A percentile compares a stretch with the other conserved stretches of the same genome.
phyloP scores from a whole-genome alignment of 129 eudicot genomes.

The Flaveria ramosissima region DNA sequence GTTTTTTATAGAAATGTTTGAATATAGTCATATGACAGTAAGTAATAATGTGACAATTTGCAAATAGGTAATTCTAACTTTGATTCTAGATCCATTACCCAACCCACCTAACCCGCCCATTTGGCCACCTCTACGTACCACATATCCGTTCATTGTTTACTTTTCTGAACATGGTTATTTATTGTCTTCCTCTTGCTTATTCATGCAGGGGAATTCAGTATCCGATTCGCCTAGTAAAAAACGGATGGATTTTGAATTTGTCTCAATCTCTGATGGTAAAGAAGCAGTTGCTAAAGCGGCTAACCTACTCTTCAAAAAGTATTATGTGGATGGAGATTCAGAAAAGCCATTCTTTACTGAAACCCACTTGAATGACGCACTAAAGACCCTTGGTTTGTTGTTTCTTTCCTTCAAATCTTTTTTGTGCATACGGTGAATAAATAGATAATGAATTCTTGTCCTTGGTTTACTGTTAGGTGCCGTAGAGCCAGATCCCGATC shows the following conservation, averaged over 20 bases:
- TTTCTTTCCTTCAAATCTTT: constrained; percentile 6
- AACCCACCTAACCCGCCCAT: not conserved
- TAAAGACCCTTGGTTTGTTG: constrained; percentile 58
- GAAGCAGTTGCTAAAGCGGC: constrained; percentile 85
- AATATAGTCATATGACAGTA: not conserved
- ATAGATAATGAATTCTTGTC: not conserved
- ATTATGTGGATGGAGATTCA: constrained; percentile 35
- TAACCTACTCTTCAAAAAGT: constrained; percentile 60
- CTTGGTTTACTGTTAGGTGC: constrained; percentile 46
- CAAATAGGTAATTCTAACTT: not conserved
- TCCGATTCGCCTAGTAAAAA: constrained; percentile 28
- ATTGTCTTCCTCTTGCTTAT: constrained; percentile 9
- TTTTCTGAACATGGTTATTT: not conserved
- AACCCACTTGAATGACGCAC: constrained; percentile 59
- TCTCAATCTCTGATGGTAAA: constrained; percentile 73
- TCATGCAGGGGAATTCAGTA: constrained; percentile 48
- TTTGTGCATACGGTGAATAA: constrained; percentile 7
- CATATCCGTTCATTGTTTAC: not conserved
- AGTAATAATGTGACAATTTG: not conserved
- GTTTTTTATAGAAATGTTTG: not conserved
- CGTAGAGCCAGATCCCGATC: constrained; percentile 69
- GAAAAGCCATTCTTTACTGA: constrained; percentile 63
- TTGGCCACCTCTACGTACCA: not conserved
- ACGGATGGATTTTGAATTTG: constrained; percentile 51
- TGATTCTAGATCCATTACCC: not conserved